Evolutionary conservation across 495 filamentous ascomycete species (phyloP), one percentile per base, ranked within the genome.

Genomic region (Hypoxylon fuscum): DNA sequence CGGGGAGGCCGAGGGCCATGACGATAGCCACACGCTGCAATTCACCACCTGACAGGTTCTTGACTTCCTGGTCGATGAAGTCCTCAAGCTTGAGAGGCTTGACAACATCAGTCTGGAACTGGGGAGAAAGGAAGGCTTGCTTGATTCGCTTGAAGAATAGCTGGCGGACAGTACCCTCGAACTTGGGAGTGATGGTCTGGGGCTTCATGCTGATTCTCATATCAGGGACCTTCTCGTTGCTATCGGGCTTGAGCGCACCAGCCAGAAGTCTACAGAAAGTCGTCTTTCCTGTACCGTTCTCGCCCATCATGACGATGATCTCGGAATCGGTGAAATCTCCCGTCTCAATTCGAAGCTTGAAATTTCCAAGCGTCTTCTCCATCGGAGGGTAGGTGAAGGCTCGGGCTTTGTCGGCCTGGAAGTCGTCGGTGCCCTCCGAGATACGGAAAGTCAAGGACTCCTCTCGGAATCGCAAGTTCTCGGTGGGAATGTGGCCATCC

Each of bases 131-230:
- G 85, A 98, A 98, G 12, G 95, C 88, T 40, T 91, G 87, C 84
- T 96, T 96, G 78, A 98, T 98, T 81, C 93, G 91, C 87, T 96
- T 96, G 82, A 95, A 91, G 80, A 96, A 93, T 41, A 96, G 83
- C 73, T 94, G 90, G 32, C 92, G 88, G 27, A 96, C 92, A 11
- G 91, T 96, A 53, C 92, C 92, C 64, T 90, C 86, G 76, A 97
- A 98, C 78, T 96, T 98, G 66, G 95, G 94, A 2, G 92, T 98
- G 68, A 98, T 97, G 75, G 96, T 98, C 80, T 98, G 95, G 18
- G 96, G 95, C 85, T 98, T 98, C 95, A 98, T 94, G 81, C 88
- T 92, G 71, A 98, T 95, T 81, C 89, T 92, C 93, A 98, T 95
- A 59, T 88, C 87, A 10, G 95, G 95, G 2, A 98, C 83, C 52